These are phyloP conservation scores for Candida palmyrensis DNA, from an alignment of 805 yeast genomes.

Conservation along the genomic window DNA sequence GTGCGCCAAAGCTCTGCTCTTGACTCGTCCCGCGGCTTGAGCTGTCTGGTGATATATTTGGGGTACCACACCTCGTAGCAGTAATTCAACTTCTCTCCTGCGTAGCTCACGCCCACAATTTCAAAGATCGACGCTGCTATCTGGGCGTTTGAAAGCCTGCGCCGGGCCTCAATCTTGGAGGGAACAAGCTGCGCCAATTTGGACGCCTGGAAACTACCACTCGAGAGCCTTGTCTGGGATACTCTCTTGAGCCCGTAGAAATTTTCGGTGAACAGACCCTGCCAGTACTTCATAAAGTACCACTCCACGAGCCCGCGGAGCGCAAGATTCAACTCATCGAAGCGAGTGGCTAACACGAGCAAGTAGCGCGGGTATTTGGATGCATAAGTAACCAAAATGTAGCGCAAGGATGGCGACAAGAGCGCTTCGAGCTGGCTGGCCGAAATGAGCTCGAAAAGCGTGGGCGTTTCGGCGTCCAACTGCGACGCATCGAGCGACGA, in stretches of 20 bases:
- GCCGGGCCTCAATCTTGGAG: conserved; percentile 43
- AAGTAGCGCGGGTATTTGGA: conserved; percentile 69
- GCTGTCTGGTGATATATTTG: conserved; percentile 46
- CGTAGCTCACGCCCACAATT: conserved; percentile 61
- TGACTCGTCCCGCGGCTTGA: conserved; percentile 15
- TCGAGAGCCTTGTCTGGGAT: conserved; percentile 29
- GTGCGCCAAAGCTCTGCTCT: conserved; percentile 22
- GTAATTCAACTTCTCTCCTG: conserved; percentile 62
- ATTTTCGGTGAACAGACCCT: conserved; percentile 83
- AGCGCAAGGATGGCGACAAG: conserved; percentile 78
- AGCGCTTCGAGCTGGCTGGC: conserved; percentile 72
- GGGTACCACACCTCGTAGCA: conserved; percentile 62
- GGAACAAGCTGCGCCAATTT: conserved; percentile 35
- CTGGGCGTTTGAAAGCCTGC: conserved; percentile 52
- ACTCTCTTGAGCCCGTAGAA: conserved; percentile 84
- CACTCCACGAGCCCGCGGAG: conserved; percentile 65
- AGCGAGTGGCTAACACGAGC: conserved; percentile 55
- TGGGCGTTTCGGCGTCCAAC: conserved; percentile 72
- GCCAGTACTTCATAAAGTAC: conserved; percentile 66
- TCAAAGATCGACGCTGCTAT: conserved; percentile 50
- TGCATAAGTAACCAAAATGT: conserved; percentile 75
- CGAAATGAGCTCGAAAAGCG: conserved; percentile 83
- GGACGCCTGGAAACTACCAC: conserved; percentile 21
- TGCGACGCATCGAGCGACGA: conserved; percentile 74
- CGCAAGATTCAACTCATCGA: conserved; percentile 69